Percentiles rank a stretch among this genome's conserved stretches.
These are phyloP conservation scores for Excoecaria cochinchinensis DNA, from an alignment of 345 rosid species.

Conservation along the genomic window DNA sequence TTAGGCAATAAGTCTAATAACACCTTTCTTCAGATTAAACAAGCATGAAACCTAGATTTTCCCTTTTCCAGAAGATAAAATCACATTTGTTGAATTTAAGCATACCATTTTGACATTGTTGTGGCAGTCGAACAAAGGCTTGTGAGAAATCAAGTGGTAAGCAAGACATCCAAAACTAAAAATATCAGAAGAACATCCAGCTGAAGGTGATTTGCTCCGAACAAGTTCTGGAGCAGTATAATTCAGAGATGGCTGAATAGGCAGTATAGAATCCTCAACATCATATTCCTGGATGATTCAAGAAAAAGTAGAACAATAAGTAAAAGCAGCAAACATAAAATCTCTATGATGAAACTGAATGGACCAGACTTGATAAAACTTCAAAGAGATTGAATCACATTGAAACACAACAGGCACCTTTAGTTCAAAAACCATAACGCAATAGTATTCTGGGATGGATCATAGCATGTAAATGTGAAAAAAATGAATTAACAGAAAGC, in stretches of 20 bases:
- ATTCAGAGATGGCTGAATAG: slow-evolving; percentile 89
- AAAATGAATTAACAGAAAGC: neutral
- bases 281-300: slow-evolving; percentile 74
- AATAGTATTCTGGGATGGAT: neutral
- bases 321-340: neutral
- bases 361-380: neutral
- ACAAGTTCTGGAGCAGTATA: slow-evolving; percentile 94
- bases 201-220: slow-evolving; percentile 67
- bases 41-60: slow-evolving; percentile 4
- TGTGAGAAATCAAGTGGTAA: slow-evolving; percentile 82
- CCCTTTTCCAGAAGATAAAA: slow-evolving; percentile 1
- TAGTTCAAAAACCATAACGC: neutral
- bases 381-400: neutral
- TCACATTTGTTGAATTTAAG: neutral
- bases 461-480: neutral
- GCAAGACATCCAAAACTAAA: slow-evolving; percentile 96
- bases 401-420: neutral
- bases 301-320: slow-evolving; percentile 21
- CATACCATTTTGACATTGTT: slow-evolving; percentile 96
- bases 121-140: slow-evolving; percentile 89
- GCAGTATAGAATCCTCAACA: slow-evolving; percentile 86
- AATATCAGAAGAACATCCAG: slow-evolving; percentile 76
- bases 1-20: slow-evolving; percentile 2
- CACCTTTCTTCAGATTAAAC: neutral
- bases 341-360: slow-evolving; percentile 6